Conservation (phyloP, 1,139 yeast genomes). For the Protomyces pachydermus region DNA sequence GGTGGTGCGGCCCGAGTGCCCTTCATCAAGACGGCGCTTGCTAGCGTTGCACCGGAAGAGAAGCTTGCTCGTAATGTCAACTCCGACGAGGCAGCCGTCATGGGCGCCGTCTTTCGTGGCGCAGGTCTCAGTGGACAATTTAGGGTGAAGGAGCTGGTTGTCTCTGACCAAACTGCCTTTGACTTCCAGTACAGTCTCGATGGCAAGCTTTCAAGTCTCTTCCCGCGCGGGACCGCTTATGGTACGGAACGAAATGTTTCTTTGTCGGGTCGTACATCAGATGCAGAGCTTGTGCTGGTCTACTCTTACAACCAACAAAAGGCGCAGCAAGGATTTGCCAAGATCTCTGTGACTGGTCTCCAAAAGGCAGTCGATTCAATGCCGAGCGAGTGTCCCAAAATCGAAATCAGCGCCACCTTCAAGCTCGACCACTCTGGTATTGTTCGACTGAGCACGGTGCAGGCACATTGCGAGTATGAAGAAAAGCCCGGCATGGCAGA, state of each 20-base stretch:
- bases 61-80: slow-evolving; percentile 78
- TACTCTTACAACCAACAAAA: neutral
- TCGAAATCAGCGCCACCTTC: slow-evolving; percentile 11
- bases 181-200: slow-evolving; percentile 40
- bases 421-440: slow-evolving; percentile 23
- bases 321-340: neutral
- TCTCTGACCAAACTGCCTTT: slow-evolving; percentile 53
- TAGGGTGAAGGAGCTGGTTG: slow-evolving; percentile 54
- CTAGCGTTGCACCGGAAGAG: slow-evolving; percentile 45
- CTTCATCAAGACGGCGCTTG: slow-evolving; percentile 58
- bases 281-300: slow-evolving; percentile 1
- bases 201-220: slow-evolving; percentile 37
- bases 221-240: slow-evolving; percentile 39
- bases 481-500: slow-evolving; percentile 5
- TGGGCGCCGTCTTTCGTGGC: slow-evolving; percentile 83
- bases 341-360: slow-evolving; percentile 9
- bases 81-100: slow-evolving; percentile 91
- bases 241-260: slow-evolving; percentile 5
- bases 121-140: slow-evolving; percentile 58
- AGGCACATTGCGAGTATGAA: slow-evolving; percentile 17
- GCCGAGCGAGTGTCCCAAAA: neutral
- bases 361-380: slow-evolving; percentile 3
- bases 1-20: slow-evolving; percentile 96
- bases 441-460: neutral
- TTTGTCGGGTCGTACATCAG: neutral